Evolutionary conservation across 371 early-diverging fungal genomes (phyloP).

Genomic region (Caulochytrium protostelioides): DNA sequence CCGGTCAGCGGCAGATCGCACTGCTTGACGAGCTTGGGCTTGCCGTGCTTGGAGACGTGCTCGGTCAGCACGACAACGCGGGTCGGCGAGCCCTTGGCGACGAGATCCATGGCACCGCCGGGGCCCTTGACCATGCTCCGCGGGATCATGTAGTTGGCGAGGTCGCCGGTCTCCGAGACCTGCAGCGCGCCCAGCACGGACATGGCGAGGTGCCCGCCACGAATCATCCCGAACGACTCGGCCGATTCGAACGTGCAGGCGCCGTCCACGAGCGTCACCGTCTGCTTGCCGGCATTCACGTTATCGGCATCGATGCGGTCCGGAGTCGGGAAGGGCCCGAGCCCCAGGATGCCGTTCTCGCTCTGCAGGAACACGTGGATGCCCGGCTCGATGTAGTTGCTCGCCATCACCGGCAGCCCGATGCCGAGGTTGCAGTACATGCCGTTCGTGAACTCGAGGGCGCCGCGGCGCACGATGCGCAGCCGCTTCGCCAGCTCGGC

Average conservation of each 20-base stretch:
- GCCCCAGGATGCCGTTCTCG: constrained; percentile 46
- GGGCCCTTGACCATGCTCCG: constrained; percentile 34
- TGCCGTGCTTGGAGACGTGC: constrained; percentile 37
- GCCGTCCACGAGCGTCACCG: constrained; percentile 35
- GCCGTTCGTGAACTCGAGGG: constrained; percentile 45
- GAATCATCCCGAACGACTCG: constrained; percentile 44
- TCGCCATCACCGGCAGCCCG: constrained; percentile 49
- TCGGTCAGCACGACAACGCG: constrained; percentile 51
- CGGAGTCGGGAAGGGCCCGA: constrained; percentile 11
- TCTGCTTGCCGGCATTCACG: constrained; percentile 22
- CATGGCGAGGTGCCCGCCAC: constrained; percentile 35
- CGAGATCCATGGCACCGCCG: constrained; percentile 50
- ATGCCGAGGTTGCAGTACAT: constrained; percentile 46
- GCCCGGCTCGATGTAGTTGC: constrained; percentile 37
- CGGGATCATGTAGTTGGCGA: constrained; percentile 53
- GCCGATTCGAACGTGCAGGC: constrained; percentile 34
- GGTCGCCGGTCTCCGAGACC: constrained; percentile 36
- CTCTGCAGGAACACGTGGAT: constrained; percentile 43
- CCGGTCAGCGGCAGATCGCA: constrained; percentile 44
- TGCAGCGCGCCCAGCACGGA: constrained; percentile 44
- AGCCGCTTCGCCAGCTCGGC: constrained; percentile 28
- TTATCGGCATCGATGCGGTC: constrained; percentile 44
- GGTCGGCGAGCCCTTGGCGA: constrained; percentile 28
- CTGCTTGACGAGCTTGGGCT: constrained; percentile 34
- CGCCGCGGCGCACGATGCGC: constrained; percentile 40